Evolutionary conservation across 2,329 filamentous ascomycete species (phyloP).

Genomic region (Calonectria leucothoes): DNA sequence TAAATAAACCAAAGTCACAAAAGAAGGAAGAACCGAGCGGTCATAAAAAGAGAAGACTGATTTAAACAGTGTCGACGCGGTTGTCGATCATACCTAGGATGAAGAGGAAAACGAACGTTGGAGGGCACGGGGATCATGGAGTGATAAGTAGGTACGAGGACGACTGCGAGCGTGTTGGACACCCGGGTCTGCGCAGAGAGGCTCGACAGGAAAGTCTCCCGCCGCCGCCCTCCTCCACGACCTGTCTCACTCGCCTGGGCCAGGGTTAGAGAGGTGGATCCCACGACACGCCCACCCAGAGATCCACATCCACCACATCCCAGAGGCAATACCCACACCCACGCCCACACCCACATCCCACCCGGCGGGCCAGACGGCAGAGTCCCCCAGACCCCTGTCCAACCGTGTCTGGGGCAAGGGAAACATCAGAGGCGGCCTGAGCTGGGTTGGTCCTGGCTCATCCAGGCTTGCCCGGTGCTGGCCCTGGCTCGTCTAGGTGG

Average conservation of each 20-base stretch:
- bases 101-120: slow-evolving; percentile 49
- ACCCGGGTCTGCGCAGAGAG: slow-evolving; percentile 41
- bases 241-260: slow-evolving; percentile 62
- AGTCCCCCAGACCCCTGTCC: slow-evolving; percentile 41
- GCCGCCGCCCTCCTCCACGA: slow-evolving; percentile 53
- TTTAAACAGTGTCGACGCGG: slow-evolving; percentile 59
- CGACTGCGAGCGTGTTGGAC: slow-evolving; percentile 52
- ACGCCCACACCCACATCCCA: slow-evolving; percentile 30
- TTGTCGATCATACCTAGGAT: slow-evolving; percentile 60
- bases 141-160: slow-evolving; percentile 65
- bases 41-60: slow-evolving; percentile 58
- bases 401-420: slow-evolving; percentile 45
- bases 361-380: slow-evolving; percentile 44
- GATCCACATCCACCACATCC: slow-evolving; percentile 41
- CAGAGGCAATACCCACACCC: slow-evolving; percentile 34
- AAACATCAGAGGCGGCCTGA: slow-evolving; percentile 41
- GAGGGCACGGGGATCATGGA: slow-evolving; percentile 57
- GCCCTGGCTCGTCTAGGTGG: slow-evolving; percentile 25
- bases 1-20: slow-evolving; percentile 56
- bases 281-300: slow-evolving; percentile 30
- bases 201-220: slow-evolving; percentile 44
- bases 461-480: slow-evolving; percentile 26
- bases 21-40: slow-evolving; percentile 63
- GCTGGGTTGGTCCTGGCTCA: slow-evolving; percentile 33
- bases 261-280: slow-evolving; percentile 51